A percentile compares a stretch with the other conserved stretches of the same genome.
phyloP scores from a whole-genome alignment of 2,329 filamentous ascomycete genomes.

The Tolypocladium inflatum region DNA sequence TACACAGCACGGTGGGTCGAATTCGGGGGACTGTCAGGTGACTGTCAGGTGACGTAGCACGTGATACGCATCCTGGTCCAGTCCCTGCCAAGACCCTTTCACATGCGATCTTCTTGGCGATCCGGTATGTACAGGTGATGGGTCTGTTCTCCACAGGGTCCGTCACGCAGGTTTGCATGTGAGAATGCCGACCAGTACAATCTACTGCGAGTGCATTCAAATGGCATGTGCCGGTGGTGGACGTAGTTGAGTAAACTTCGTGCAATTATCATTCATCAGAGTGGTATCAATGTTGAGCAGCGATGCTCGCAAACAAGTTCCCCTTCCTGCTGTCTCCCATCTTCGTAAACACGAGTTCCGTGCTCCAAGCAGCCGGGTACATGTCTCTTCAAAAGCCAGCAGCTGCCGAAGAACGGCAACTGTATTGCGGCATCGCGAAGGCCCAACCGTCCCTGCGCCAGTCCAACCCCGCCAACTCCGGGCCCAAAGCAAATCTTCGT shows the following conservation, averaged over 20 bases:
- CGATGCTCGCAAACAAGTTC: background rate
- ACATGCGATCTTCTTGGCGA: background rate
- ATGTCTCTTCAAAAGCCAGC: background rate
- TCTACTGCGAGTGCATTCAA: background rate
- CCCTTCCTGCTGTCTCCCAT: background rate
- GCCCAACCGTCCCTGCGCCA: background rate
- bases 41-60: slow-evolving; percentile 5
- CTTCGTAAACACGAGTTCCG: background rate
- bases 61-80: background rate
- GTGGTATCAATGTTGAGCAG: background rate
- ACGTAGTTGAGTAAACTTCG: no score
- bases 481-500: background rate
- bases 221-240: background rate
- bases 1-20: slow-evolving; percentile 10
- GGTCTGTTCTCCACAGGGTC: background rate
- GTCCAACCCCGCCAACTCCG: background rate
- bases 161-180: background rate
- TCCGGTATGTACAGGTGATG: background rate
- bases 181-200: background rate
- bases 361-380: background rate
- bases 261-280: background rate
- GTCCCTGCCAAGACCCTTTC: background rate
- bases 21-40: slow-evolving; percentile 1
- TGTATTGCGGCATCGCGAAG: background rate
- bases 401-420: background rate